These are phyloP conservation scores for Myriosclerotinia curreyana DNA, from an alignment of 2,329 filamentous ascomycete species.

Conservation along the genomic window DNA sequence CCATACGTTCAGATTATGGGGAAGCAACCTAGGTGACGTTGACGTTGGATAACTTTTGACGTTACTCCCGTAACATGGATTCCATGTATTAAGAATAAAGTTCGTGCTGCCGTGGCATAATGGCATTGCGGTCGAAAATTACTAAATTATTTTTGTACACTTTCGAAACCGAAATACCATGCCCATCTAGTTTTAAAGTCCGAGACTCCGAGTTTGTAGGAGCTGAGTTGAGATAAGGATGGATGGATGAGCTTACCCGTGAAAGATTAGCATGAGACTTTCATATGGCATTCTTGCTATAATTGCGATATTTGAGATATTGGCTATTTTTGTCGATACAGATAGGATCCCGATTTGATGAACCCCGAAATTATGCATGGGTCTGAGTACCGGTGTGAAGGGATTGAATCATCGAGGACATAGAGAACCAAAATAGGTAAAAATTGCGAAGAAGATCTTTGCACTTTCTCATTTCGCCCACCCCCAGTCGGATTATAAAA, in stretches of 20 bases:
- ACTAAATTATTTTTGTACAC: constrained; percentile 12
- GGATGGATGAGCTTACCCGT: background rate
- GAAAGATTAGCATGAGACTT: background rate
- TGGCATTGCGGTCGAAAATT: constrained; percentile 11
- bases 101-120: constrained; percentile 17
- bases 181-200: constrained; percentile 7
- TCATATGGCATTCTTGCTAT: constrained; percentile 2
- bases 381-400: background rate
- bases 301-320: background rate
- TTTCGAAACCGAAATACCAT: constrained; percentile 7
- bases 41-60: constrained; percentile 10
- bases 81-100: constrained; percentile 11
- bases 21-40: constrained; percentile 13
- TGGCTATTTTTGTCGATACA: background rate
- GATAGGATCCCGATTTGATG: background rate
- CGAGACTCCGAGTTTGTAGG: constrained; percentile 2
- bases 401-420: background rate
- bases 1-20: constrained; percentile 5
- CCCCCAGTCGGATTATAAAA: constrained; percentile 3
- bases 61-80: constrained; percentile 16
- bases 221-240: constrained; percentile 8
- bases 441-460: constrained; percentile 9
- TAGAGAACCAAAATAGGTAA: background rate
- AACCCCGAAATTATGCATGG: background rate
- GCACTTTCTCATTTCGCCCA: constrained; percentile 8